Percentiles rank a stretch among this genome's conserved stretches.
Evolutionary conservation across 768 basidiomycete genomes (phyloP).

Genomic region (Piloderma croceum): DNA sequence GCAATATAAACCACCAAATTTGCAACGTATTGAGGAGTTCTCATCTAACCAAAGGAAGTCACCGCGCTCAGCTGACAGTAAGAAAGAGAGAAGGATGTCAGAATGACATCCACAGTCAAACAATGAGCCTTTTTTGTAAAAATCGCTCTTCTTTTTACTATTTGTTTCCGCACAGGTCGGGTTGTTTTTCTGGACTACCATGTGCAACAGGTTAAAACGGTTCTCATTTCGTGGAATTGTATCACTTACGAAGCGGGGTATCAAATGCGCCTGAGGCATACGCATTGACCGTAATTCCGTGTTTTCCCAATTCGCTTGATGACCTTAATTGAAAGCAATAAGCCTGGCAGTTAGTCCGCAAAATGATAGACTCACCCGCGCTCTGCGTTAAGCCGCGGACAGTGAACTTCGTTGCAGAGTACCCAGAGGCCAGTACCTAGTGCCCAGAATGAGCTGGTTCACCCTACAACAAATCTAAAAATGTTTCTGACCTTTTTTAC

Average conservation of each 20-base stretch:
- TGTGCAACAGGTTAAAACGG: no score
- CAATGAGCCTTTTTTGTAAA: not conserved
- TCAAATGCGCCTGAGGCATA: constrained; percentile 20
- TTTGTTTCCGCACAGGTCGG: no score
- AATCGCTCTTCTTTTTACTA: not conserved
- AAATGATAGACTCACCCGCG: no score
- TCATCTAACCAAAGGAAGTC: constrained; percentile 6
- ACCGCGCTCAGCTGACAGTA: constrained; percentile 5
- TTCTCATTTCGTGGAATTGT: no score
- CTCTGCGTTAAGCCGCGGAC: constrained; percentile 38
- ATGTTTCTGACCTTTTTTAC: constrained; percentile 31
- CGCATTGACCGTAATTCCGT: constrained; percentile 23
- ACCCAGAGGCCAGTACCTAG: constrained; percentile 18
- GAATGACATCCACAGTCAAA: not conserved
- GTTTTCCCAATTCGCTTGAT: constrained; percentile 17
- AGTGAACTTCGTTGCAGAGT: constrained; percentile 38
- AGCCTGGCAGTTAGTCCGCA: constrained; percentile 17
- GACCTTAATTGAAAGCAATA: constrained; percentile 34
- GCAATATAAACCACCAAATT: constrained; percentile 27
- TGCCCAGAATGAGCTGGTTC: not conserved
- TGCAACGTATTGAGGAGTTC: constrained; percentile 17
- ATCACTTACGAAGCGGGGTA: constrained; percentile 13
- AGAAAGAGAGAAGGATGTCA: not conserved
- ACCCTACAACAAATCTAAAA: not conserved
- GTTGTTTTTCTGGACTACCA: no score